phyloP scores from a whole-genome alignment of 768 basidiomycete genomes.

The Boletus sp. region DNA sequence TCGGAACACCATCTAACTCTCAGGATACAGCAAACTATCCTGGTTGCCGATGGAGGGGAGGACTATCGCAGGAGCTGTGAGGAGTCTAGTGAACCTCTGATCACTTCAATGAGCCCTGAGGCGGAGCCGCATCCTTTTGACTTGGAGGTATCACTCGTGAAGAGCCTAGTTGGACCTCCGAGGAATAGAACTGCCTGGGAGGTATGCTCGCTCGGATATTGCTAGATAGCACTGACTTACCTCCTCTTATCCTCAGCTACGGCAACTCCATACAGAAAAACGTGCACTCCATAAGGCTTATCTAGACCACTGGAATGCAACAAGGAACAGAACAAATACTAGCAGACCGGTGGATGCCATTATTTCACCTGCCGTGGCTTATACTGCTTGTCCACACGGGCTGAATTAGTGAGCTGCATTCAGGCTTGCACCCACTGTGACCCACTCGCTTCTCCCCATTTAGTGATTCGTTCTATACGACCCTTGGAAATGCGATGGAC shows the following conservation, averaged over 20 bases:
- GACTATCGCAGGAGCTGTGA: constrained; percentile 38
- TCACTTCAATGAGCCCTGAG: constrained; percentile 37
- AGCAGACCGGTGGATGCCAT: constrained; percentile 53
- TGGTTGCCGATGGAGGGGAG: constrained; percentile 40
- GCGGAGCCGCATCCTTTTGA: constrained; percentile 37
- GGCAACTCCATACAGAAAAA: constrained; percentile 46
- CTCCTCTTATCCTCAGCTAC: constrained; percentile 31
- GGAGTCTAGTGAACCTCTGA: constrained; percentile 44
- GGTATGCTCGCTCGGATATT: constrained; percentile 26
- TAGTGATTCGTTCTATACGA: constrained; percentile 45
- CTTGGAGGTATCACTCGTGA: constrained; percentile 43
- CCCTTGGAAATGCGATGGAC: constrained; percentile 47
- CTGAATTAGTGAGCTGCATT: constrained; percentile 36
- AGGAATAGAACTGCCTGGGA: constrained; percentile 42
- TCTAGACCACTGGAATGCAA: constrained; percentile 50
- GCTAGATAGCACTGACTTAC: neutral
- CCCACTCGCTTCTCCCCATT: constrained; percentile 5
- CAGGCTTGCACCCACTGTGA: constrained; percentile 8
- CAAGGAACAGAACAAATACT: constrained; percentile 41
- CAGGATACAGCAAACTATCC: constrained; percentile 34
- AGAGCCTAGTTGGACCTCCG: constrained; percentile 44
- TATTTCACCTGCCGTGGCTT: constrained; percentile 45
- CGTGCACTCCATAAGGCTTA: constrained; percentile 41
- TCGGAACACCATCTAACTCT: neutral
- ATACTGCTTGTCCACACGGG: constrained; percentile 46